Base-by-base conservation (phyloP, 1,139 yeast species). In the Petasospora rhodanensis region DNA sequence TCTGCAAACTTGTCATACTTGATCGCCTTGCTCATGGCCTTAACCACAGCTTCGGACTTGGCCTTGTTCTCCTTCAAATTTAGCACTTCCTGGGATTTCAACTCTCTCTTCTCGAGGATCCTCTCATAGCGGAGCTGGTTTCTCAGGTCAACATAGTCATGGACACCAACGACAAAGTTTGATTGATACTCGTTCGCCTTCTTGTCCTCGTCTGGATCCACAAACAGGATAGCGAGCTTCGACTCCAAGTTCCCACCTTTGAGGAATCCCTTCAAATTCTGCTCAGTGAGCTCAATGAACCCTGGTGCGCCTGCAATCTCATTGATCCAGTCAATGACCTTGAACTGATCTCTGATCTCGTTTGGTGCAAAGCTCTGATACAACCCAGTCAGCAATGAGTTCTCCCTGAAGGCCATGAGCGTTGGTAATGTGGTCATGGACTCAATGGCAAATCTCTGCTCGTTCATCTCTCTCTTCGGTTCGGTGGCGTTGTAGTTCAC, bases 281-380 rank as follows among this genome's bases (percentile, higher is more conserved):
- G 18, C 4, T 19, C n/a, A 7, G 37, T 23, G 13, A 58, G 19
- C 58, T 43, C 45, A 10, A 24, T 26, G 59, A 29, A 61, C 43
- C 47, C 64, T 62, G 29, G 71, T 54, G 31, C 13, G 4, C 30
- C 29, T 3, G 45, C 33, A 10, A 40, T 32, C 6, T 34, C 35
- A 11, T 26, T 37, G 7, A 47, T 14, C 47, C 47, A 47, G 23
- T 46, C 50, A 10, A 33, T 31, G 11, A 82, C 61, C 28, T 61
- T 58, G 13, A 60, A 62, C 19, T 57, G 56, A 42, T 72, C 66
- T 44, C 89, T 66, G 42, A 73, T 66, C 46, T 80, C 84, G 35
- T 74, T 75, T 3, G 84, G 73, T 0, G 79, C 76, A 55, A 73
- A 74, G 38, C 73, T 74, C 46, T 74, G 82, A 46, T 58, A 78